A percentile compares a stretch with the other conserved stretches of the same genome.
These are phyloP conservation scores for Beauveria asiatica DNA, from an alignment of 2,329 filamentous ascomycete genomes.

Conservation along the genomic window DNA sequence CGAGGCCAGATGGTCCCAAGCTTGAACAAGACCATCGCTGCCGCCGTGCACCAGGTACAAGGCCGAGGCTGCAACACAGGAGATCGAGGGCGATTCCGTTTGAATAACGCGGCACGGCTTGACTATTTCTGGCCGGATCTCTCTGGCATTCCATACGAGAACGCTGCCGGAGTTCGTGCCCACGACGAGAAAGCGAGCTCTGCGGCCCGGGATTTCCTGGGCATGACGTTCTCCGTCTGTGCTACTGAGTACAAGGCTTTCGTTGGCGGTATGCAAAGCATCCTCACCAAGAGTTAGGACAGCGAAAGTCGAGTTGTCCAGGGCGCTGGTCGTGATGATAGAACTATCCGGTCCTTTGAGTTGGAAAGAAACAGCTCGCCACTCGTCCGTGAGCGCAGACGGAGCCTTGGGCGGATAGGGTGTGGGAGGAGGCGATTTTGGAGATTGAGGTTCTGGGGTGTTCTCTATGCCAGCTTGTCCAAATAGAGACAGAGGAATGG, in stretches of 20 bases:
- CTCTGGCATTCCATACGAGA: conserved; percentile 77
- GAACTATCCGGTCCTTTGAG: conserved; percentile 51
- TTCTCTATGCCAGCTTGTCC: background rate
- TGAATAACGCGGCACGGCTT: conserved; percentile 72
- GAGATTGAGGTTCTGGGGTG: conserved; percentile 16
- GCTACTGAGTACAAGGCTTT: conserved; percentile 44
- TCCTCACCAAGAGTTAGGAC: conserved; percentile 69
- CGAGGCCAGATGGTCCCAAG: conserved; percentile 92
- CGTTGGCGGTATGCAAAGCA: conserved; percentile 42
- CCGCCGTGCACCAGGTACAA: conserved; percentile 89
- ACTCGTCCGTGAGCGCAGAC: conserved; percentile 21
- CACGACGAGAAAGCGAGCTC: conserved; percentile 70
- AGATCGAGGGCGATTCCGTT: conserved; percentile 83
- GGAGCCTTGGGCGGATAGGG: conserved; percentile 14
- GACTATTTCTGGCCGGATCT: conserved; percentile 37
- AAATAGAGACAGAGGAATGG: conserved; percentile 1
- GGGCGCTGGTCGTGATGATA: conserved; percentile 58
- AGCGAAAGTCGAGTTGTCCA: conserved; percentile 70
- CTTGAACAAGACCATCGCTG: conserved; percentile 88
- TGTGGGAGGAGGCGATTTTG: conserved; percentile 17
- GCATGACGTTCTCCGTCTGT: conserved; percentile 26
- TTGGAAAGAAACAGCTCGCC: conserved; percentile 20
- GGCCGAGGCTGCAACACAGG: conserved; percentile 72
- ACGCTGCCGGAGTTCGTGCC: conserved; percentile 74
- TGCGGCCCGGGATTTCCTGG: conserved; percentile 70